These are phyloP conservation scores for Diaporthe citrichinensis DNA, from an alignment of 2,329 filamentous ascomycete species.

Conservation along the genomic window DNA sequence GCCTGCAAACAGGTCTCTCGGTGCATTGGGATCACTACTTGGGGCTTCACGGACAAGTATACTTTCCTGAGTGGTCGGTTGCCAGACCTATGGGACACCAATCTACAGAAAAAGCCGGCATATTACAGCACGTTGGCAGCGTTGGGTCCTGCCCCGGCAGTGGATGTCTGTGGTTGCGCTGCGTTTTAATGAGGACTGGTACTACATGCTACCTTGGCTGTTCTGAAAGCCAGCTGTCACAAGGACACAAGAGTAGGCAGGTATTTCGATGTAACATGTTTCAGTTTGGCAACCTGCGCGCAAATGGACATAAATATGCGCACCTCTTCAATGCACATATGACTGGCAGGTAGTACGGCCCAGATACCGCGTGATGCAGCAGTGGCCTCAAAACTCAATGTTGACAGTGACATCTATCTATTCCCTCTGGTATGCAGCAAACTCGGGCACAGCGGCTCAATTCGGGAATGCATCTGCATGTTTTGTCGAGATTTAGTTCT, in stretches of 20 bases:
- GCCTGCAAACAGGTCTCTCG: conserved; percentile 47
- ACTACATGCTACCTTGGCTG: neutral
- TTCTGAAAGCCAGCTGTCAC: neutral
- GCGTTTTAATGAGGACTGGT: neutral
- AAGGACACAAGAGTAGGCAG: neutral
- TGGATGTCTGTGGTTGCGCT: conserved; percentile 16
- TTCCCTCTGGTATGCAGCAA: neutral
- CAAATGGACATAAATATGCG: neutral
- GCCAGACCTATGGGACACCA: conserved; percentile 44
- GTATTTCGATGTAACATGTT: neutral
- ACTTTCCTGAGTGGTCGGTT: conserved; percentile 47
- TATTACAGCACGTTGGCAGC: conserved; percentile 39
- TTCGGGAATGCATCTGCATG: neutral
- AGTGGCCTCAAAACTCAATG: neutral
- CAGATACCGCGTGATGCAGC: neutral
- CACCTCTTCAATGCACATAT: neutral
- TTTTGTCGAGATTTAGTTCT: no score
- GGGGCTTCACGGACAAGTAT: conserved; percentile 48
- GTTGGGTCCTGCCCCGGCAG: neutral
- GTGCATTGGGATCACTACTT: conserved; percentile 50
- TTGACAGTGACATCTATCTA: neutral
- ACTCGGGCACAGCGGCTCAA: neutral
- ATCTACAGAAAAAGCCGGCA: conserved; percentile 44
- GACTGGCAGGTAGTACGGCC: neutral
- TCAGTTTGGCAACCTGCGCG: no score